Base-by-base conservation (phyloP, 768 basidiomycete genomes). In the Hericium rajendrae region DNA sequence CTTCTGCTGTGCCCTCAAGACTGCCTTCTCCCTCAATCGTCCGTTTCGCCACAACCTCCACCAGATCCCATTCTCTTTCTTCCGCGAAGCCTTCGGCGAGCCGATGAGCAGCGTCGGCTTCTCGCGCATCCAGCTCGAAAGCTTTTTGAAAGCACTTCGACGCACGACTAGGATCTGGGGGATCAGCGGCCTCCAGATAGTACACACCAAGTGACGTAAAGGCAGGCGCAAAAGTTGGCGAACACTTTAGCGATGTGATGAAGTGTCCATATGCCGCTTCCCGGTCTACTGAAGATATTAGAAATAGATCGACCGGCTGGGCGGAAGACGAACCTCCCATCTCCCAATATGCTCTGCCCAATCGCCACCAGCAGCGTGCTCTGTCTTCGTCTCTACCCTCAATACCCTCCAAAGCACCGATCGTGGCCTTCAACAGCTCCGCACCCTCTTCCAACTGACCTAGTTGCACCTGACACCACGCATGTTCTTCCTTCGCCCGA, bases 121-220 rank as follows among this genome's bases (percentile, higher is more conserved):
- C 91, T 15, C 88, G 79, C 2, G 93, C 80, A 71, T 98, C 95
- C 5, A 98, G 82, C 69, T 98, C 97, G 64, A 99, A 97, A 0
- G 95, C 97, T 66, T 95, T 97, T 65, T 98, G 94, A 70, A 95
- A 97, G 68, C 95, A 98, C 68, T 94, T 94, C 3, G 90, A 87
- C 0, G 95, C 89, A 39, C 94, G 83, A 6, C 81, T 80, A 22
- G 83, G 84, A 70, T 98, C 94, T 0, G 85, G 81, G 0, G 92
- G 91, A 11, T 74, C 71, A 3, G 79, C 73, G 57, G 73, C 76
- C 43, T 93, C 86, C 18, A 79, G 71, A 69, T 98, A 98, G 71
- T 94, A 94, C 50, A 91, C 74, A 6, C 97, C 97, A 2, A 99
- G 81, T 1, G 92, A 92, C 3, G 95, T 95, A 68, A 92, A 98